phyloP scores from a whole-genome alignment of 106 monocot species.

The Cymbidium sinense region DNA sequence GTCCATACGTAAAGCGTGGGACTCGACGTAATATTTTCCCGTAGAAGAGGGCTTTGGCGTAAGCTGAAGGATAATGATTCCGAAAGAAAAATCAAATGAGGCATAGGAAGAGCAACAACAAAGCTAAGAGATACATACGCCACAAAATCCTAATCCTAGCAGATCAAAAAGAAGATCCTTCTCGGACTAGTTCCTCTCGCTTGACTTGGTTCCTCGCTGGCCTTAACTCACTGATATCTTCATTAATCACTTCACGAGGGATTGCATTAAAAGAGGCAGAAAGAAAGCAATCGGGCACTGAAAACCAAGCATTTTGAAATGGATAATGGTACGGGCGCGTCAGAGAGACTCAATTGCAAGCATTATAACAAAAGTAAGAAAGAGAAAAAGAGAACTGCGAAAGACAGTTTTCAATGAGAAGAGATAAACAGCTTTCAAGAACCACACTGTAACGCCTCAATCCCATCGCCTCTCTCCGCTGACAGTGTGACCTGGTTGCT shows the following conservation, averaged over 20 bases:
- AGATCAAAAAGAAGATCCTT: too few species aligned
- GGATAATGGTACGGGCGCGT: neutral
- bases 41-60: too few species aligned
- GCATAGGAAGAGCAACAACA: too few species aligned
- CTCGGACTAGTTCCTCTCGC: neutral
- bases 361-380: neutral
- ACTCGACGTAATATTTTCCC: too few species aligned
- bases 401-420: neutral
- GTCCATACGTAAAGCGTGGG: too few species aligned
- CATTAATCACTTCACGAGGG: slow-evolving; percentile 6
- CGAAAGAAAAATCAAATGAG: too few species aligned
- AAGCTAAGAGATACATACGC: too few species aligned
- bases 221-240: neutral
- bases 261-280: slow-evolving; percentile 1
- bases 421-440: too few species aligned
- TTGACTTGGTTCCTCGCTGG: neutral
- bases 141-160: too few species aligned
- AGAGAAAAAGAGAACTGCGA: neutral
- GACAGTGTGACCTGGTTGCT: neutral
- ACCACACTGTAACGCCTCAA: neutral
- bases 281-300: slow-evolving; percentile 9
- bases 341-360: neutral
- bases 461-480: neutral
- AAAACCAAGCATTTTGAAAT: slow-evolving; percentile 6
- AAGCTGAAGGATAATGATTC: too few species aligned